Evolutionary conservation across 805 yeast species (phyloP), one percentile per base, ranked within the genome.

Genomic region (Saccharomycopsis fodiens): DNA sequence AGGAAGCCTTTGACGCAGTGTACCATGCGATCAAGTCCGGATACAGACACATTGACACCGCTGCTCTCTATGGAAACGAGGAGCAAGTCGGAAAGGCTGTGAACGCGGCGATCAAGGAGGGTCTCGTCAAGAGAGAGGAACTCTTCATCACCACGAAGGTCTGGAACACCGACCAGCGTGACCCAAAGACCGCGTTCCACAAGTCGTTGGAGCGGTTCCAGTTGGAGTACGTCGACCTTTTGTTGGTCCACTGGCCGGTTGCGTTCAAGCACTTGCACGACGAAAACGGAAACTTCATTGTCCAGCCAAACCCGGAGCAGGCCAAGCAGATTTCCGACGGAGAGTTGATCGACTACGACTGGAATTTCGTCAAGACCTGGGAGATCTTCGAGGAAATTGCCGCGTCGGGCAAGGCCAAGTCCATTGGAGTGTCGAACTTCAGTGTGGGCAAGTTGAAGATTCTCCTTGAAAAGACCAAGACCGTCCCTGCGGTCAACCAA

Each of bases 211-310:
- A 70, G 54, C 76, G 79, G 57, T 68, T 85, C 51, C 79, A 79
- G 0, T 57, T 84, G 54, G 91, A 82, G 42, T 86, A 86, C 57
- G 82, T 86, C 44, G 95, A 86, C 59, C 66, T 86, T 48, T 79
- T 79, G 59, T 70, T 86, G 58, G 72, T 85, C 60, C 95, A 86
- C 64, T 86, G 94, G 94, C 95, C 95, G 4, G 73, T 74, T 35
- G 67, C 82, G 10, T 60, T 74, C 48, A 72, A 59, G 12, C 25
- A 22, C 25, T 16, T 19, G 7, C 7, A 8, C 22, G 46, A 68
- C 46, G 62, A 66, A 6, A 39, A 57, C 50, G 66, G 64, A 27
- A 52, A 55, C 10, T 8, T 37, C 30, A 37, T 37, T 37, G 13
- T 17, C 15, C 12, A 8, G 17, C 42, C 42, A 8, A 8, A 35